A percentile compares a stretch with the other conserved stretches of the same genome.
Conservation (phyloP, 2,329 filamentous ascomycete species). For the Aspergillus tubingensis region DNA sequence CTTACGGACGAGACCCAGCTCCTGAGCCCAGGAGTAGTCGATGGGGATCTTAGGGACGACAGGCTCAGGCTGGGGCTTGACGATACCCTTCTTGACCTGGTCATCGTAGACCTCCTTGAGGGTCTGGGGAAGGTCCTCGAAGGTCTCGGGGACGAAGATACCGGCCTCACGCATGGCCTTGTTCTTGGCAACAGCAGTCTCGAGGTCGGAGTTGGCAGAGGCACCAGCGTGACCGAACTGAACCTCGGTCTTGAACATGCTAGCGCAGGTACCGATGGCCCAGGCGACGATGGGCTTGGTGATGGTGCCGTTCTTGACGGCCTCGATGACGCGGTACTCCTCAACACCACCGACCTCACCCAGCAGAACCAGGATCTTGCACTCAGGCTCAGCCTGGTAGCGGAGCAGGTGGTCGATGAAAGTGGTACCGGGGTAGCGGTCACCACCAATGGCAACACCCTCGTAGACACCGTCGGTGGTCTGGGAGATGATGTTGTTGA, state of each 20-base stretch:
- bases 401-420: constrained; percentile 98
- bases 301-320: constrained; percentile 89
- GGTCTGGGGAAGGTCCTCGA: constrained; percentile 84
- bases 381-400: constrained; percentile 94
- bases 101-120: constrained; percentile 84
- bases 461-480: constrained; percentile 98
- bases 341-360: constrained; percentile 99
- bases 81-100: constrained; percentile 79
- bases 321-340: constrained; percentile 99
- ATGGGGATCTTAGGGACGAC: constrained; percentile 98
- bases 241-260: constrained; percentile 99
- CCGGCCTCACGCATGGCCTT: constrained; percentile 93
- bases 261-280: constrained; percentile 98
- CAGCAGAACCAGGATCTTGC: constrained; percentile 94
- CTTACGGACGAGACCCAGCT: constrained; percentile 99
- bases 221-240: constrained; percentile 99
- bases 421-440: constrained; percentile 96
- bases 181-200: constrained; percentile 97
- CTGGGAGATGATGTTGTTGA: constrained; percentile 99
- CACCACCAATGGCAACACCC: constrained; percentile 98
- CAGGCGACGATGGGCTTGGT: constrained; percentile 99
- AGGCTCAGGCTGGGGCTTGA: constrained; percentile 84
- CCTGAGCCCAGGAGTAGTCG: constrained; percentile 99
- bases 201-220: constrained; percentile 98
- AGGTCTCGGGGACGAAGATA: constrained; percentile 91